These are phyloP conservation scores for Monosporascus sp. DNA, from an alignment of 2,329 filamentous ascomycete species.

Conservation along the genomic window DNA sequence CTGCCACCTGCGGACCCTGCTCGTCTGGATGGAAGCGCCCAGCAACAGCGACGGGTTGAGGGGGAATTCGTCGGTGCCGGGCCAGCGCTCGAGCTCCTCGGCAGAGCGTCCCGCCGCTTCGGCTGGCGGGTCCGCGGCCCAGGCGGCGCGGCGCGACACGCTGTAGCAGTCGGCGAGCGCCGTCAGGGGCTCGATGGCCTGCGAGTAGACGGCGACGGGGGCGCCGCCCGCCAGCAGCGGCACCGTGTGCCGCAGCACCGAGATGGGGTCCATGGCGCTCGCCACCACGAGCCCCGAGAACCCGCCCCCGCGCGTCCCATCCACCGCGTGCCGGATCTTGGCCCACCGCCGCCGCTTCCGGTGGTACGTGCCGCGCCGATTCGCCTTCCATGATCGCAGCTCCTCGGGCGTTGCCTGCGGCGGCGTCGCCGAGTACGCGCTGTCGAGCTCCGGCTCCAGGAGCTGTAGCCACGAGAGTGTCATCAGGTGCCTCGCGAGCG, in stretches of 20 bases:
- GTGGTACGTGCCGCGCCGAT: slow-evolving; percentile 78
- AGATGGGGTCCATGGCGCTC: slow-evolving; percentile 73
- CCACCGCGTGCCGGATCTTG: slow-evolving; percentile 64
- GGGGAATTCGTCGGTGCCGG: slow-evolving; percentile 69
- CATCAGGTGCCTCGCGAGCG: slow-evolving; percentile 75
- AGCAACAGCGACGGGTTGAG: slow-evolving; percentile 82
- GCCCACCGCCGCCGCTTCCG: slow-evolving; percentile 84
- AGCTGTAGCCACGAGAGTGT: slow-evolving; percentile 90
- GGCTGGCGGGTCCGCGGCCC: slow-evolving; percentile 49
- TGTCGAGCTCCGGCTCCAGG: slow-evolving; percentile 68
- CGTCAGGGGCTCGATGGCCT: slow-evolving; percentile 72
- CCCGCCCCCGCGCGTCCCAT: slow-evolving; percentile 66
- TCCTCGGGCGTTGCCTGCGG: slow-evolving; percentile 51
- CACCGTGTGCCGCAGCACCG: slow-evolving; percentile 67
- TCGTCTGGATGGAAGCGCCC: slow-evolving; percentile 74
- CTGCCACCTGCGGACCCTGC: slow-evolving; percentile 76
- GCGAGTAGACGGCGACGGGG: slow-evolving; percentile 79
- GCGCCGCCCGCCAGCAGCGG: slow-evolving; percentile 80
- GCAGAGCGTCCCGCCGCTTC: slow-evolving; percentile 38
- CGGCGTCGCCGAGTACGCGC: slow-evolving; percentile 64
- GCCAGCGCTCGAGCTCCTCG: slow-evolving; percentile 50
- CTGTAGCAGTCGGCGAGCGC: slow-evolving; percentile 79
- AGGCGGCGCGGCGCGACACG: slow-evolving; percentile 72
- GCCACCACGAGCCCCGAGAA: slow-evolving; percentile 83
- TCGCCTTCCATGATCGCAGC: slow-evolving; percentile 69